A percentile compares a stretch with the other conserved stretches of the same genome.
Evolutionary conservation across 2,329 filamentous ascomycete species (phyloP).

Genomic region (Colletotrichum liaoningense): DNA sequence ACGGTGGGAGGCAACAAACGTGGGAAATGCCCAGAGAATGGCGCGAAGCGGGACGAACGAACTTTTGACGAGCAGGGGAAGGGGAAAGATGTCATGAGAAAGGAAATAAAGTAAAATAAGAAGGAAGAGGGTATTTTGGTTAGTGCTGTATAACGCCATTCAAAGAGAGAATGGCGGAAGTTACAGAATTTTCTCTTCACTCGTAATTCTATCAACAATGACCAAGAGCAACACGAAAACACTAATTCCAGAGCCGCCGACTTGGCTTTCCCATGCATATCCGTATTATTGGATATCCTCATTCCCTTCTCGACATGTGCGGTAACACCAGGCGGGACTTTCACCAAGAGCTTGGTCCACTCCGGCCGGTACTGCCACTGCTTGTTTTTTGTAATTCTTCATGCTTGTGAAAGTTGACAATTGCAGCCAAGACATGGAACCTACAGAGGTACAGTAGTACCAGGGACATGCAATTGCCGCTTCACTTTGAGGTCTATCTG

Average conservation of each 20-base stretch:
- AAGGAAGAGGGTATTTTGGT: not conserved
- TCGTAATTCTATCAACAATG: conserved; percentile 11
- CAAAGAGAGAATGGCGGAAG: conserved; percentile 20
- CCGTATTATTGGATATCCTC: not conserved
- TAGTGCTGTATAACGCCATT: conserved; percentile 26
- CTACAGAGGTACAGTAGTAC: conserved; percentile 6
- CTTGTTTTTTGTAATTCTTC: not conserved
- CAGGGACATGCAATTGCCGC: not conserved
- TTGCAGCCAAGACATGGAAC: conserved; percentile 16
- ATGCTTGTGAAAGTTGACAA: not conserved
- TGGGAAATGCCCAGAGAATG: not conserved
- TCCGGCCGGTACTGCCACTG: not conserved
- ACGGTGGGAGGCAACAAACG: not conserved
- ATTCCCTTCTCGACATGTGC: not conserved
- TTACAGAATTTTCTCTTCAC: not conserved
- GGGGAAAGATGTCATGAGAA: not conserved
- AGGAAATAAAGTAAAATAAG: not conserved
- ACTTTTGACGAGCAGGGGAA: not conserved
- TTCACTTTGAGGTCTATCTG: not conserved
- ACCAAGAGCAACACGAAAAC: not conserved
- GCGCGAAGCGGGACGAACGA: not conserved
- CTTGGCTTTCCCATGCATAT: conserved; percentile 11
- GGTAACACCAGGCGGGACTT: conserved; percentile 7
- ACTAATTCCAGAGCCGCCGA: conserved; percentile 2
- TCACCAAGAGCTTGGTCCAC: conserved; percentile 9